Base-by-base conservation (phyloP, 2,329 filamentous ascomycete species). In the Nigrospora osmanthi region DNA sequence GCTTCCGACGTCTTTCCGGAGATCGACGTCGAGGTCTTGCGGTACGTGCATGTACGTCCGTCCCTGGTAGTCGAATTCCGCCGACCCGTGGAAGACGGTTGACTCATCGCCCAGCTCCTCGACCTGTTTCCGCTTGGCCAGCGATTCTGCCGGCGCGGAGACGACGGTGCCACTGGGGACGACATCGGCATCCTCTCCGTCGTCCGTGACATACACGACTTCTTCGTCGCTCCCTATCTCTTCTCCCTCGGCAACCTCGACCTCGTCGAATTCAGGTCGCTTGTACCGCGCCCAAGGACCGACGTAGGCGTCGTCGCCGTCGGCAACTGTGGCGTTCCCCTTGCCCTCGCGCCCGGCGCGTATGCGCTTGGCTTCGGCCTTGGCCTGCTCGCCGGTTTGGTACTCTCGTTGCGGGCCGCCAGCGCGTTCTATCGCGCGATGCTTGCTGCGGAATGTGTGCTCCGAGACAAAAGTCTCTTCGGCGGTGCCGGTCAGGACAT, bases 41-140 rank as follows among this genome's bases (percentile, higher is more conserved):
- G 93, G 93, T 38, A 97, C 76, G 66, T 98, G 93, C 91, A 98
- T 96, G 63, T 95, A 98, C 32, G 91, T 95, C 52, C 93, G 77
- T 40, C 93, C 93, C 63, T 94, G 87, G 69, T 98, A 98, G 64
- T 98, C 93, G 71, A 83, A 85, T 66, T 93, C 73, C 59, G 87
- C 75, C 35, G 77, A 76, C 50, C 90, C 93, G 58, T 95, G 86
- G 67, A 97, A 98, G 38, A 82, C 83, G 37, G 85, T 89, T 43
- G 85, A 93, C 69, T 98, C 93, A 23, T 78, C 78, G 47, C 81
- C 81, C 56, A 74, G 52, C 52, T 74, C 72, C 59, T 82, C 78
- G 10, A 74, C 72, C 59, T 79, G 70, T 60, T 79, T 78, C 53
- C 81, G 65, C 50, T 71, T 70, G 33, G 68, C 71, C 35, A 84